Base-by-base conservation (phyloP, 2,329 filamentous ascomycete genomes). In the Talaromyces sp. region DNA sequence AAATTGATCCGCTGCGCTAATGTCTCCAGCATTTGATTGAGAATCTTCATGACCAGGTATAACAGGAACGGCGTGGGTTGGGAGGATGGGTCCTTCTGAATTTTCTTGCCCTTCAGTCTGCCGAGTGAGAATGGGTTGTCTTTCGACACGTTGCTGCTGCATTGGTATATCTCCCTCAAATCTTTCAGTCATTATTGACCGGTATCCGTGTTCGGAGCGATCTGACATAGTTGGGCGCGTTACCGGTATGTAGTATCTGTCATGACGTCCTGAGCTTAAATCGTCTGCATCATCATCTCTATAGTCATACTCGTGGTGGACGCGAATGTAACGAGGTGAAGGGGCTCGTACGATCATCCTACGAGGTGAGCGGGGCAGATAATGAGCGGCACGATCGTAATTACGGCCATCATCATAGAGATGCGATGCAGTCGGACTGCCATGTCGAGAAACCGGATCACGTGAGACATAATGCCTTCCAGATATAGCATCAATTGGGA, bases 1-100 rank as follows among this genome's bases (percentile, higher is more conserved):
- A 57, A 80, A 80, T 16, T 73, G 71, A 56, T 80, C 78, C 11
- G 77, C 75, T n/a, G 73, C 76, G 56, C 69, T 75, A 47, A 71
- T 69, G 37, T 73, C 71, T 63, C 78, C 75, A 16, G 69, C 66
- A 6, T 69, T 56, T 14, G 64, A 19, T 7, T 57, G 56, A n/a
- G 50, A 50, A 35, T 66, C 52, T 31, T 65, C 58, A 19, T 24
- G 45, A 5, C 27, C 47, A 5, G 49, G 9, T 24, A 50, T 50
- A 37, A 54, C 35, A 37, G 63, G 14, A 56, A 31, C 27, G 13
- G 60, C 33, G n/a, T 66, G 41, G 9, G 59, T 66, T 31, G 54
- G 27, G 27, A 59, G 35, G 11, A 41, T 19, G 27, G 59, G 27
- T 22, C 43, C 59, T 35, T 62, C 59, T 37, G 47, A 39, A 31